Conservation (phyloP, 495 filamentous ascomycete genomes). For the Lichina pygmaea region DNA sequence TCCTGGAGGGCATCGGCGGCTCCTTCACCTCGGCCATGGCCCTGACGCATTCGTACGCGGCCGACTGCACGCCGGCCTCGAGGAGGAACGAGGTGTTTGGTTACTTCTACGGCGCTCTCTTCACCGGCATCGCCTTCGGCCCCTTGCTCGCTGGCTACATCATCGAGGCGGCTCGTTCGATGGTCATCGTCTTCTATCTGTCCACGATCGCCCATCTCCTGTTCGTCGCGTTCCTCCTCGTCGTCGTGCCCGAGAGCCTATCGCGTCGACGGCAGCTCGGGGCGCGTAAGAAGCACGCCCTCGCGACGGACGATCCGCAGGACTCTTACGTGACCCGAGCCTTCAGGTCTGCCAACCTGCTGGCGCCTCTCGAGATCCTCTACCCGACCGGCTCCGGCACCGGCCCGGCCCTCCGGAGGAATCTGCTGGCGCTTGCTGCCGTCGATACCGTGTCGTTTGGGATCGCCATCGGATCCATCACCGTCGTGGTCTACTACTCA, state of each 20-base stretch:
- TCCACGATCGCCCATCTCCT: constrained; percentile 39
- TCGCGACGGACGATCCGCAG: constrained; percentile 3
- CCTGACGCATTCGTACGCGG: constrained; percentile 55
- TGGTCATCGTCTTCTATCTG: constrained; percentile 54
- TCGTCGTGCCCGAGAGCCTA: constrained; percentile 62
- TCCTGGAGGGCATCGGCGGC: constrained; percentile 59
- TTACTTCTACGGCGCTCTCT: constrained; percentile 68
- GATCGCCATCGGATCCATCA: constrained; percentile 53
- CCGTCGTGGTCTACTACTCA: constrained; percentile 54
- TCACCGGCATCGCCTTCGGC: constrained; percentile 61
- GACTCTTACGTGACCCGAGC: constrained; percentile 15
- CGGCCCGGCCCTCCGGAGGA: constrained; percentile 34
- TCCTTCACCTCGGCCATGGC: constrained; percentile 69
- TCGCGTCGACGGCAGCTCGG: constrained; percentile 33
- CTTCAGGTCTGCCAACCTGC: constrained; percentile 23
- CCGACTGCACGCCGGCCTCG: constrained; percentile 62
- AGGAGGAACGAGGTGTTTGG: constrained; percentile 67
- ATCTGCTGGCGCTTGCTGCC: constrained; percentile 51
- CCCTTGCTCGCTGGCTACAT: constrained; percentile 56
- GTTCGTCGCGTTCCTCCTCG: constrained; percentile 39
- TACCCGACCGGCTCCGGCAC: constrained; percentile 38
- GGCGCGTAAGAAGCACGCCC: constrained; percentile 37
- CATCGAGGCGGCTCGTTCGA: constrained; percentile 35
- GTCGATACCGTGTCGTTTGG: constrained; percentile 60
- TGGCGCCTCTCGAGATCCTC: constrained; percentile 55